Percentiles rank a stretch among this genome's conserved stretches.
Conservation (phyloP, 1,284 basidiomycete genomes). For the Serendipita sp. region DNA sequence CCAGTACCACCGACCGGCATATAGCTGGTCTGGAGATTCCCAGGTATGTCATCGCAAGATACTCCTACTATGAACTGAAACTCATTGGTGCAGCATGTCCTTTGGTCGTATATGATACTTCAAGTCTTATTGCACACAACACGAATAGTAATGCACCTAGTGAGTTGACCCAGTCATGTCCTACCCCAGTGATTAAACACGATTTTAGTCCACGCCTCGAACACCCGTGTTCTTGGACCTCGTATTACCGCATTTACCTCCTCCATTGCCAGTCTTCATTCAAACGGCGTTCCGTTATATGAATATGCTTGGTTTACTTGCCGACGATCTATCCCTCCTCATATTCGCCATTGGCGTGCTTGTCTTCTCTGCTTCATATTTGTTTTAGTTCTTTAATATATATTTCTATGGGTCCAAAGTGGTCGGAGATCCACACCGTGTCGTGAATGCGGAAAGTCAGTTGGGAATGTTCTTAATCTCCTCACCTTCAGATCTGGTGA, state of each 20-base stretch:
- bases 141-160: not conserved
- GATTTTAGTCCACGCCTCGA: not conserved
- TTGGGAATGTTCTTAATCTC: not conserved
- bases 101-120: not conserved
- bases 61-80: not conserved
- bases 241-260: not conserved
- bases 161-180: not conserved
- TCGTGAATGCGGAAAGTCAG: not conserved
- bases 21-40: not conserved
- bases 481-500: not conserved
- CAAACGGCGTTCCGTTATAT: not conserved
- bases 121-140: not conserved
- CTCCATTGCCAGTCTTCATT: not conserved
- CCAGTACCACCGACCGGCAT: not conserved
- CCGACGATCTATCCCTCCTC: not conserved
- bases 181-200: not conserved
- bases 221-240: not conserved
- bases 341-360: not conserved
- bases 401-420: not conserved
- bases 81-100: not conserved
- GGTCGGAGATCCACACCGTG: not conserved
- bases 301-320: not conserved
- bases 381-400: not conserved
- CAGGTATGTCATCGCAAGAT: not conserved
- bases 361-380: not conserved